These are phyloP conservation scores for Eucalyptus rudis DNA, from an alignment of 345 rosid genomes.

Conservation along the genomic window DNA sequence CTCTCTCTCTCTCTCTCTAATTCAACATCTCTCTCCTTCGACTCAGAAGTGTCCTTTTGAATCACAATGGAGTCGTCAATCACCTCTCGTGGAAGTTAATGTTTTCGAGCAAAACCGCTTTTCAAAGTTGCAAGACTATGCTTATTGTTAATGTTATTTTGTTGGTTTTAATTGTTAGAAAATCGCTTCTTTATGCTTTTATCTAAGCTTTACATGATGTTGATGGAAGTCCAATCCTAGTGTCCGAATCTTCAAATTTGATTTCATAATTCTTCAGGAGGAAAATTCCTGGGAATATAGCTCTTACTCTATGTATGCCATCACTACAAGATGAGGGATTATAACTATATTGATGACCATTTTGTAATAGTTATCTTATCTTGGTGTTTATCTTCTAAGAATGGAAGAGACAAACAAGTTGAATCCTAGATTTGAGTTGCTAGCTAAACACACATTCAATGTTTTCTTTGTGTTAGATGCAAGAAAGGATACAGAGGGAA, in stretches of 20 bases:
- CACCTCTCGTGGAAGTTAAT: background rate
- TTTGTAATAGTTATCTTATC: background rate
- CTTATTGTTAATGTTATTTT: background rate
- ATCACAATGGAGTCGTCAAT: background rate
- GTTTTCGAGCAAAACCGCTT: background rate
- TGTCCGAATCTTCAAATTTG: background rate
- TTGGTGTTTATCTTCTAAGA: background rate
- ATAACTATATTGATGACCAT: background rate
- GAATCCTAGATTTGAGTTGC: background rate
- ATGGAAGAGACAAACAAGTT: background rate
- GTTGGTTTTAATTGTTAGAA: background rate
- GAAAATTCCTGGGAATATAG: background rate
- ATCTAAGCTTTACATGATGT: background rate
- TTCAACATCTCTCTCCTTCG: background rate
- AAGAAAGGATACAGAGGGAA: background rate
- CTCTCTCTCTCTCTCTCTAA: background rate
- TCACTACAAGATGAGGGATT: background rate
- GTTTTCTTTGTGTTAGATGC: background rate
- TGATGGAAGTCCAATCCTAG: background rate
- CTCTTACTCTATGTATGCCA: background rate
- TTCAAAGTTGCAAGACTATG: background rate
- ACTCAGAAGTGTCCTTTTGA: background rate
- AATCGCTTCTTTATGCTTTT: background rate
- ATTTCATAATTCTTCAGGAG: background rate
- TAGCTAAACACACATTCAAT: background rate